Evolutionary conservation across 2,329 filamentous ascomycete species (phyloP), one percentile per base, ranked within the genome.

Genomic region (Trichophaea hybrida): DNA sequence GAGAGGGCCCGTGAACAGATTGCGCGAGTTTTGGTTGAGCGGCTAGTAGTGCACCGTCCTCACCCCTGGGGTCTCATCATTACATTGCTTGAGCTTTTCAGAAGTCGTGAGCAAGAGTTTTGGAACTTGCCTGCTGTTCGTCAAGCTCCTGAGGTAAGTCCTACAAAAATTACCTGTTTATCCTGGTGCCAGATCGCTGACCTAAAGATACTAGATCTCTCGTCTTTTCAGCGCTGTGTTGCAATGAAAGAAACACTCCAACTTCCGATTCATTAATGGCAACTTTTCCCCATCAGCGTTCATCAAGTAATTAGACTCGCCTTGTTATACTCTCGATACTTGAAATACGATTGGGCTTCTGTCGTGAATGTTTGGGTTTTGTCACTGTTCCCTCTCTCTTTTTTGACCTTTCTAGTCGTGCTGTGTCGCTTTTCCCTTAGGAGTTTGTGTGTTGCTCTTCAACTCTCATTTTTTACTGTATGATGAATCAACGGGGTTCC

Each of bases 51-150:
- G 24, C 88, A 88, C 71, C 88, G 90, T 74, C 91, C 91, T 56
- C 91, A 97, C 71, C 91, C 94, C 15, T 97, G 91, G 91, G 94
- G 94, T 10, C 75, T 98, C 48, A 84, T 96, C 71, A 84, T 90
- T 64, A 91, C 89, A 38, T 79, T 94, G 62, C 75, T 93, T 64
- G 93, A 97, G 75, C 79, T 98, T 59, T 78, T 94, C 66, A 94
- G 94, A 77, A 96, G 94, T 71, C 84, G 86, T 57, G 87, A 83
- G 70, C 94, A 91, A 72, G 83, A 83, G 69, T 94, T 98, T 77
- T 97, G 94, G 76, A 87, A 93, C 55, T 78, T 95, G 66, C 32
- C 33, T 37, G 37, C 44, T 24, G 38, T 57, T 60, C n/a, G n/a
- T 43, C 49, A 44, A 37, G 10, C 54, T 24, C 15, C 43, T 44